Evolutionary conservation across 768 basidiomycete species (phyloP), one percentile per base, ranked within the genome.

Genomic region (Gyrodon lividus): DNA sequence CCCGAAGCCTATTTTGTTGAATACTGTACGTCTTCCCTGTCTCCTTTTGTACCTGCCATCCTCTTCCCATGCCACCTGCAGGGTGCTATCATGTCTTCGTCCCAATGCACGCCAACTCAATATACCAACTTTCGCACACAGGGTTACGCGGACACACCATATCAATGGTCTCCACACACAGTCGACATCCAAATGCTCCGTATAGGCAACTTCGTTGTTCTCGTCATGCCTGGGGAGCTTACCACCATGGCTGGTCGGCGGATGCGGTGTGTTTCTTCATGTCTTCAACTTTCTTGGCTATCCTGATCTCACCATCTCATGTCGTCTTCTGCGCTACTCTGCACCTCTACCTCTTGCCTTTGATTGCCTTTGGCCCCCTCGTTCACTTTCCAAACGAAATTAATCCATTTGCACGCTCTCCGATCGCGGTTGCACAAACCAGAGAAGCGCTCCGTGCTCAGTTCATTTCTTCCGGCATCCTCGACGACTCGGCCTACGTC

Each of bases 241-340:
- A 91, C 89, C 5, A 92, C 89, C 3, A 91, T 91, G 89, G 76
- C 87, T 34, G 89, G 89, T 13, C 72, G 89, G 53, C 78, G 89
- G 35, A 74, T 91, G 50, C 78, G 88, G 85, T 87, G 50, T 43
- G 79, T 65, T 6, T 45, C 31, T 51, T n/a, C 38, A 34, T 39
- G 24, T 40, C 35, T 44, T 23, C 16, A 2, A 2, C 39, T 7
- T 17, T 30, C 12, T 14, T 8, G 2, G 4, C 12, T 24, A 13
- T 35, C 43, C 60, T 59, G 45, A 61, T 23, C 5, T n/a, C 12
- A 23, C 23, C 30, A 34, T 20, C 38, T 2, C n/a, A n/a, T n/a
- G n/a, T n/a, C n/a, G n/a, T n/a, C n/a, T n/a, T n/a, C n/a, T n/a
- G n/a, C n/a, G n/a, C n/a, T n/a, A n/a, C n/a, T n/a, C n/a, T n/a